These are phyloP conservation scores for Cyclocybe cylindracea DNA, from an alignment of 768 basidiomycete species.

Conservation along the genomic window DNA sequence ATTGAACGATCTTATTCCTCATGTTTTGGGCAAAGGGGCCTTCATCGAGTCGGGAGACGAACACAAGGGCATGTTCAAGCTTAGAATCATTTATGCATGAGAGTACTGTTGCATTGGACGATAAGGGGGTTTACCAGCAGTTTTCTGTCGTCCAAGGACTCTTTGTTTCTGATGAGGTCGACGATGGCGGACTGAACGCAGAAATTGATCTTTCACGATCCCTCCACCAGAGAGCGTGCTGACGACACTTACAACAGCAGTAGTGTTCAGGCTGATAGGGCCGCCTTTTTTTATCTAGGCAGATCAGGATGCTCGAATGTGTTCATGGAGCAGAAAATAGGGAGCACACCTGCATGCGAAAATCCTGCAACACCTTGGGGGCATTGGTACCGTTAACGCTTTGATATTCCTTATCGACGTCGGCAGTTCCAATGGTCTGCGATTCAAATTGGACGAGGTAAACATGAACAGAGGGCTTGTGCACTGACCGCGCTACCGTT, in stretches of 20 bases:
- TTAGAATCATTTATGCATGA: slow-evolving; percentile 21
- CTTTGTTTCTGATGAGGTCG: slow-evolving; percentile 60
- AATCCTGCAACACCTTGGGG: slow-evolving; percentile 39
- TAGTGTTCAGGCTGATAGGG: slow-evolving; percentile 34
- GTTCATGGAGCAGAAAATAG: neutral
- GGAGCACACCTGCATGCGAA: slow-evolving; percentile 40
- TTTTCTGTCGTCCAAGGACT: slow-evolving; percentile 76
- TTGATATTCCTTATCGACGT: slow-evolving; percentile 20
- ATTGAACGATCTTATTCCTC: slow-evolving; percentile 51
- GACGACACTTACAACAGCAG: slow-evolving; percentile 40
- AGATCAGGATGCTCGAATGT: neutral
- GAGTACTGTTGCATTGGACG: neutral
- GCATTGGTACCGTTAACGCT: slow-evolving; percentile 18
- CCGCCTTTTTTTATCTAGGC: slow-evolving; percentile 46
- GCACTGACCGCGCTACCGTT: neutral
- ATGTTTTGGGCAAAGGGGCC: slow-evolving; percentile 37
- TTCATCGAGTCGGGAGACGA: slow-evolving; percentile 59
- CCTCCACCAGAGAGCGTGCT: neutral
- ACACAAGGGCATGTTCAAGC: slow-evolving; percentile 72
- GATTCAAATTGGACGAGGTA: neutral
- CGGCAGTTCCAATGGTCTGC: slow-evolving; percentile 2
- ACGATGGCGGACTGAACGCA: slow-evolving; percentile 51
- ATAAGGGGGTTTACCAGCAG: slow-evolving; percentile 51
- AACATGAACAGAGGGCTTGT: too few relatives aligned
- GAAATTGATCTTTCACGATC: neutral